Percentiles rank a stretch among this genome's conserved stretches.
Evolutionary conservation across 768 basidiomycete genomes (phyloP).

Genomic region (Phallus indusiatus): DNA sequence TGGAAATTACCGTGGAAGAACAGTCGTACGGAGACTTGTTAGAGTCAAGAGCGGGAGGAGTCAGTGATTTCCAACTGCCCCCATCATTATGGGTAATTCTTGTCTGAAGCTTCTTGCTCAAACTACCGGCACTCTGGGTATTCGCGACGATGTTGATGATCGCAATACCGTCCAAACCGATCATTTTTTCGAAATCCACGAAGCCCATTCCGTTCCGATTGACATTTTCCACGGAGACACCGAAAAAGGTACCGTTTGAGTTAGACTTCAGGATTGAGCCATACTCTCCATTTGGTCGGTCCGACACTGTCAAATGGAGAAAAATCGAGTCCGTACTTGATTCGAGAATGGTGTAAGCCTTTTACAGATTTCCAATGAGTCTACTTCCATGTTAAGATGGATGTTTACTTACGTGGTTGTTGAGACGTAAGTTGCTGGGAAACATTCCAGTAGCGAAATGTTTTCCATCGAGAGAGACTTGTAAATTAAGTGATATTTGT

Average conservation of each 20-base stretch:
- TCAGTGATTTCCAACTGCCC: conserved; percentile 80
- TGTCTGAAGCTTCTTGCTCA: conserved; percentile 69
- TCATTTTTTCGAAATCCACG: conserved; percentile 97
- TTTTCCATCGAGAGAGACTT: conserved; percentile 87
- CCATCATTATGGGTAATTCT: conserved; percentile 97
- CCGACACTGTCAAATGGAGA: conserved; percentile 91
- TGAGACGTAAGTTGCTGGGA: conserved; percentile 83
- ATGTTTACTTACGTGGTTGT: conserved; percentile 56
- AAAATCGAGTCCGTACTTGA: conserved; percentile 90
- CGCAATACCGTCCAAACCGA: conserved; percentile 92
- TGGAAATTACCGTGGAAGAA: conserved; percentile 43
- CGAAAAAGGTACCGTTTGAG: conserved; percentile 96
- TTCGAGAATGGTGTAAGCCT: conserved; percentile 93
- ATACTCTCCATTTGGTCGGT: conserved; percentile 64
- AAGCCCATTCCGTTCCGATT: conserved; percentile 84
- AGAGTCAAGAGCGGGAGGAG: conserved; percentile 69
- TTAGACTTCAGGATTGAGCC: conserved; percentile 94
- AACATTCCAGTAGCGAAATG: conserved; percentile 81
- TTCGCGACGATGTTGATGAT: conserved; percentile 87
- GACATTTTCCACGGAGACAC: conserved; percentile 74
- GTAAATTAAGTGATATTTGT: conserved; percentile 61
- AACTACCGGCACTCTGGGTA: conserved; percentile 59
- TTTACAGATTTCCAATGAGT: not conserved
- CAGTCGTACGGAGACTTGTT: conserved; percentile 66
- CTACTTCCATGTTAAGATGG: not conserved